These are phyloP conservation scores for Stephanodiscus triporus DNA, from an alignment of 108 stramenopile species.

Conservation along the genomic window DNA sequence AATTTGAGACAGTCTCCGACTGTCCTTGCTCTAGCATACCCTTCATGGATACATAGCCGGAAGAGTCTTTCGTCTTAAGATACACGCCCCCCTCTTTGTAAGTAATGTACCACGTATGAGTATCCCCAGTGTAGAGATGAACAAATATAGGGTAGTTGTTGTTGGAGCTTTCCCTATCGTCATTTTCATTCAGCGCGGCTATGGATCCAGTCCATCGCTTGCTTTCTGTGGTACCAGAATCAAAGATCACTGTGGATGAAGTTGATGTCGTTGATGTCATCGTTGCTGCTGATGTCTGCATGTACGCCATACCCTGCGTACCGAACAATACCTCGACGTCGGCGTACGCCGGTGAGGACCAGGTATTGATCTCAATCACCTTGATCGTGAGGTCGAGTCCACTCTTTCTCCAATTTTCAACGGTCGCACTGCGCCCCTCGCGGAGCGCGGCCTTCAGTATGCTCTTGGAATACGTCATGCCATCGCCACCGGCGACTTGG, in stretches of 20 bases:
- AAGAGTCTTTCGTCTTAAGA: not conserved
- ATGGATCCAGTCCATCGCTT: not conserved
- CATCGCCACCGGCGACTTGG: not conserved
- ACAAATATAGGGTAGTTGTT: not conserved
- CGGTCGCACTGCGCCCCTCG: not conserved
- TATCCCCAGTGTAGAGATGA: not conserved
- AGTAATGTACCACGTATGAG: not conserved
- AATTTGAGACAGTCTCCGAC: not conserved
- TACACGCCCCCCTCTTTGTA: not conserved
- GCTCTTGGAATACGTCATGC: constrained; percentile 1
- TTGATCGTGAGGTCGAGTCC: not conserved
- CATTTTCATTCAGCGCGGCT: not conserved
- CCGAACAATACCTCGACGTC: not conserved
- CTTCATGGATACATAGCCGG: not conserved
- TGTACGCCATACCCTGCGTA: too few relatives aligned
- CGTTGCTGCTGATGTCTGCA: not conserved
- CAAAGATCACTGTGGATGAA: not conserved
- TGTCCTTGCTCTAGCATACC: not conserved
- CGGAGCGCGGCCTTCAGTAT: not conserved
- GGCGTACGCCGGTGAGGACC: not conserved
- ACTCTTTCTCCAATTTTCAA: constrained; percentile 9
- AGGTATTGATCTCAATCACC: constrained; percentile 6
- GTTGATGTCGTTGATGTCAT: not conserved
- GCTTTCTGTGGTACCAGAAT: not conserved
- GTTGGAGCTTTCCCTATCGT: not conserved